Base-by-base conservation (phyloP, 1,139 yeast species). In the Candida albicans region DNA sequence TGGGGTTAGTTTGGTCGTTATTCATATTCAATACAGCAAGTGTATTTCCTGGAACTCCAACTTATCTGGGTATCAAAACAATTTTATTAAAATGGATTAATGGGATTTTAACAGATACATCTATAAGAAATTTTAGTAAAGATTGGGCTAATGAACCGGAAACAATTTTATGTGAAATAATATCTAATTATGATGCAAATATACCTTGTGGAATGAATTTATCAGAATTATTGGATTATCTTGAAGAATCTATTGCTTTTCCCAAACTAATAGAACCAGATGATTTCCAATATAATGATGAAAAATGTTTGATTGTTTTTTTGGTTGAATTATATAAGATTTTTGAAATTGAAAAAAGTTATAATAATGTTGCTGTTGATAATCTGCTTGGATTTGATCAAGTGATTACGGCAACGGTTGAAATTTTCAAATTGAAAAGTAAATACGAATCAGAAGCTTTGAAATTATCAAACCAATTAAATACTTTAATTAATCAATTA, bases 1-100 rank as follows among this genome's bases (percentile, higher is more conserved):
- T 84, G 50, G 89, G 89, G 1, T 65, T 84, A 37, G 61, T 84
- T 9, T 84, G 91, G 91, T 72, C 79, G 33, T 59, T 82, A 39
- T 80, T 81, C 53, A 58, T 81, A 33, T 69, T 77, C 45, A 76
- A 76, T 49, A 71, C 84, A 6, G 52, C 65, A n/a, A 56, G 50
- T 44, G 57, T 65, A 1, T 52, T 60, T n/a, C 45, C 59, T 4
- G 61, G 68, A n/a, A 72, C 72, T 44, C 54, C 57, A 37, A 64
- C 73, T 10, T 55, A 65, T 40, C 44, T 55, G 29, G 63, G 69
- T 47, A 62, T 71, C 33, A 70, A 68, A 50, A 29, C 51, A n/a
- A 57, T 65, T n/a, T 53, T 72, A 39, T 47, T 62, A 37, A 50
- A 55, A 4, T 72, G 77, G 77, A 50, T 71, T 25, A 68, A 67